Evolutionary conservation across 176 grass and related monocot species (phyloP), one percentile per base, ranked within the genome.

Genomic region (Coix lacrymajobi): DNA sequence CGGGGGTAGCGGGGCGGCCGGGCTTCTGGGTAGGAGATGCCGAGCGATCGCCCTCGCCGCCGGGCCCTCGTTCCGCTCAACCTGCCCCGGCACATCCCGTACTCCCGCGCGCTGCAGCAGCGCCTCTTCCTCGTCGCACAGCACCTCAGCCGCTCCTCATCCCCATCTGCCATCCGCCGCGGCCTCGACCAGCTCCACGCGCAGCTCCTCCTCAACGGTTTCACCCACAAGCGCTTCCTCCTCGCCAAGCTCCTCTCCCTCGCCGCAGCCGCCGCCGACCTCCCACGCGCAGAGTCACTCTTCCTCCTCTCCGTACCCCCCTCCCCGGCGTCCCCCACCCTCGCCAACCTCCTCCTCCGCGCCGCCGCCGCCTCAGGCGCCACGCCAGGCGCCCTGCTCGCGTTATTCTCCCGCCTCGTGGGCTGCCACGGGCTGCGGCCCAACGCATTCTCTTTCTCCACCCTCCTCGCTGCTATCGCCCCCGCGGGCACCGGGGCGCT

Each of bases 301-400:
- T 91, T 94, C 84, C 72, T 75, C 74, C 58, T 76, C 74, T 7
- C 83, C 8, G 52, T 72, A 3, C 32, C 49, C 2, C 31, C 64
- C 46, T 46, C 14, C 67, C 69, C 64, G 8, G 60, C 61, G 1
- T 20, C 81, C 17, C 70, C 87, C 34, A 91, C 87, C 54, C 89
- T 94, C 39, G 90, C 66, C 73, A 91, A 91, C 87, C 92, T 91
- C 79, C 85, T 94, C 77, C 85, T 94, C 56, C 87, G 84, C 14
- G 84, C 89, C 64, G 71, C 85, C 7, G 45, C 72, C 22, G 11
- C 54, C 33, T 86, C 65, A 39, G 0, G 57, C 75, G 33, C 80
- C 81, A 2, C 66, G 65, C 16, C 62, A 4, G 6, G 66, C 37
- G 26, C 76, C 79, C 4, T 79, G 12, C 52, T 88, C 54, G 45